Evolutionary conservation across 1,139 yeast species (phyloP).

Genomic region (Magnusiomyces starmeri): DNA sequence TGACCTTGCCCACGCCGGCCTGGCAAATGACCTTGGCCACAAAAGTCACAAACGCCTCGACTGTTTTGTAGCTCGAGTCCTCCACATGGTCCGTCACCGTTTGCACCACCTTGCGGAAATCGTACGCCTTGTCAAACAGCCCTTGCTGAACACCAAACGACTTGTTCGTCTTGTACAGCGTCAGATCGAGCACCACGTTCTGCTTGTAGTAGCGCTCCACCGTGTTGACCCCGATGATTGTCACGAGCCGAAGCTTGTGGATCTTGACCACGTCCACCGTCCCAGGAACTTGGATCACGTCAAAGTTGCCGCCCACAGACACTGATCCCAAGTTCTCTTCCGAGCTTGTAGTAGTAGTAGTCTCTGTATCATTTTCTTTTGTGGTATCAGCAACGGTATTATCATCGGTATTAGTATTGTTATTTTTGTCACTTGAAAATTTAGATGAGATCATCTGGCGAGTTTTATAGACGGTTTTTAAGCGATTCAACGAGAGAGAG

Average conservation of each 20-base stretch:
- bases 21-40: slow-evolving; percentile 59
- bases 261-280: slow-evolving; percentile 42
- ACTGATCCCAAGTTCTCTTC: no score
- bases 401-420: no score
- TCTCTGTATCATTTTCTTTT: slow-evolving; percentile 9
- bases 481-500: no score
- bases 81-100: slow-evolving; percentile 51
- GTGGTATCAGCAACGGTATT: no score
- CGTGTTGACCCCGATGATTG: slow-evolving; percentile 85
- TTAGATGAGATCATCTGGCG: neutral
- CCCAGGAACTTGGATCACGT: slow-evolving; percentile 32
- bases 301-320: slow-evolving; percentile 27
- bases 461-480: neutral
- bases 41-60: slow-evolving; percentile 78
- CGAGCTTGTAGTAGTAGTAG: no score
- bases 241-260: slow-evolving; percentile 50
- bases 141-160: slow-evolving; percentile 20
- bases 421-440: no score
- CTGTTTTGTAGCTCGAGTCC: slow-evolving; percentile 73
- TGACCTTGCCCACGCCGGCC: slow-evolving; percentile 37
- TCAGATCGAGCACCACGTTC: slow-evolving; percentile 56
- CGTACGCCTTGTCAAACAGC: slow-evolving; percentile 28
- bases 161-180: slow-evolving; percentile 31
- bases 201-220: slow-evolving; percentile 81
- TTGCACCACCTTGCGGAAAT: slow-evolving; percentile 30